Percentiles rank a stretch among this genome's conserved stretches.
Evolutionary conservation across 1,139 yeast species (phyloP).

Genomic region (Geotrichum carabidarum): DNA sequence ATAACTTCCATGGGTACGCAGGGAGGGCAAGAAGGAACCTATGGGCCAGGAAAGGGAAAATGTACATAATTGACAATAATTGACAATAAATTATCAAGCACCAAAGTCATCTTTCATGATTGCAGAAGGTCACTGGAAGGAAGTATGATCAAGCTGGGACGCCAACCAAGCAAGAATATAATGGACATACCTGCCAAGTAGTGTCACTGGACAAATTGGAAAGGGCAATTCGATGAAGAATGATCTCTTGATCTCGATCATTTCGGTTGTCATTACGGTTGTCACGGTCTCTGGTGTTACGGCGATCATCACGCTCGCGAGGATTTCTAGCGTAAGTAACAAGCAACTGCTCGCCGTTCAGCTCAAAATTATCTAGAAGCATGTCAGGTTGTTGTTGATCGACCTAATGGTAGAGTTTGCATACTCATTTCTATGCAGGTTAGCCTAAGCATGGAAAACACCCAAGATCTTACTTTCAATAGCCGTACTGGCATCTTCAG

Average conservation of each 20-base stretch:
- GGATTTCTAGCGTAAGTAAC: slow-evolving; percentile 34
- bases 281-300: slow-evolving; percentile 22
- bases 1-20: neutral
- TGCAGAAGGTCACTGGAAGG: neutral
- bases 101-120: slow-evolving; percentile 14
- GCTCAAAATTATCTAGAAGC: slow-evolving; percentile 30
- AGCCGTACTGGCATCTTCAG: slow-evolving; percentile 30
- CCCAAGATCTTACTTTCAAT: slow-evolving; percentile 23
- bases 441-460: neutral
- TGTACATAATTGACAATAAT: slow-evolving; percentile 20
- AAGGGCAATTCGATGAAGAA: slow-evolving; percentile 27
- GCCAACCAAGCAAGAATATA: slow-evolving; percentile 17
- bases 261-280: slow-evolving; percentile 22
- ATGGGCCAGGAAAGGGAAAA: slow-evolving; percentile 4
- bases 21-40: neutral
- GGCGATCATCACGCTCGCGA: slow-evolving; percentile 22
- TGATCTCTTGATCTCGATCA: slow-evolving; percentile 22
- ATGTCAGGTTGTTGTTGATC: slow-evolving; percentile 20
- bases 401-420: neutral
- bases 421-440: slow-evolving; percentile 10
- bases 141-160: slow-evolving; percentile 17
- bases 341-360: slow-evolving; percentile 31
- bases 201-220: slow-evolving; percentile 28
- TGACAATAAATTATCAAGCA: slow-evolving; percentile 26
- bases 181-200: slow-evolving; percentile 32